A percentile compares a stretch with the other conserved stretches of the same genome.
These are phyloP conservation scores for Diaporthe helianthi DNA, from an alignment of 2,329 filamentous ascomycete genomes.

Conservation along the genomic window DNA sequence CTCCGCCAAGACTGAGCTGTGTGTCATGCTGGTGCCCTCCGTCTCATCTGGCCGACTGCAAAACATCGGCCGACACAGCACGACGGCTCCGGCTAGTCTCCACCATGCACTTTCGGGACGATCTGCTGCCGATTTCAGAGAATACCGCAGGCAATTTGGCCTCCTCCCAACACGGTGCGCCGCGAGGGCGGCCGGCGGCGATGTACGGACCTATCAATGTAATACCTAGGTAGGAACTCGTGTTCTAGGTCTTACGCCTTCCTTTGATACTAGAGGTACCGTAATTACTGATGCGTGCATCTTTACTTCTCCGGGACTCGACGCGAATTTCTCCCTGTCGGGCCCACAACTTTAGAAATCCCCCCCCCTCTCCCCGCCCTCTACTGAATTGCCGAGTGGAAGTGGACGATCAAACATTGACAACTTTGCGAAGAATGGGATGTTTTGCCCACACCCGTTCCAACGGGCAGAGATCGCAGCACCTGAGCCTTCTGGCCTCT, in stretches of 20 bases:
- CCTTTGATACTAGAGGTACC: neutral
- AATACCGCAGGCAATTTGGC: neutral
- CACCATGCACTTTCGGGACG: constrained; percentile 22
- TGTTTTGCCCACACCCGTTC: constrained; percentile 27
- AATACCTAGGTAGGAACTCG: neutral
- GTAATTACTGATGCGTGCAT: constrained; percentile 2
- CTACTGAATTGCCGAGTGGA: constrained; percentile 2
- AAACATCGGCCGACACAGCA: constrained; percentile 25
- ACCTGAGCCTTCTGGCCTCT: constrained; percentile 8
- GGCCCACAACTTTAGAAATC: constrained; percentile 5
- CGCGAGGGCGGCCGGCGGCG: constrained; percentile 1
- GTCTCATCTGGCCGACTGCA: constrained; percentile 26
- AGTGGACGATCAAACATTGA: constrained; percentile 29
- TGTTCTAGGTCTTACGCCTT: neutral
- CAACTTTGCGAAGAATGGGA: constrained; percentile 26
- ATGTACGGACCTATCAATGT: too few relatives aligned
- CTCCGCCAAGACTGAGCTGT: constrained; percentile 11
- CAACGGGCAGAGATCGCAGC: constrained; percentile 4
- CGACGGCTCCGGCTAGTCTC: constrained; percentile 17
- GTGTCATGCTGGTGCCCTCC: constrained; percentile 19
- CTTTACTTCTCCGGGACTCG: neutral
- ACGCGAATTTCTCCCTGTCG: neutral
- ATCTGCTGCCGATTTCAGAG: constrained; percentile 20
- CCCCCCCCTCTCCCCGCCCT: too few relatives aligned
- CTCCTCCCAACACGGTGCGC: neutral